These are phyloP conservation scores for Apiospora sp. DNA, from an alignment of 2,329 filamentous ascomycete species.

Conservation along the genomic window DNA sequence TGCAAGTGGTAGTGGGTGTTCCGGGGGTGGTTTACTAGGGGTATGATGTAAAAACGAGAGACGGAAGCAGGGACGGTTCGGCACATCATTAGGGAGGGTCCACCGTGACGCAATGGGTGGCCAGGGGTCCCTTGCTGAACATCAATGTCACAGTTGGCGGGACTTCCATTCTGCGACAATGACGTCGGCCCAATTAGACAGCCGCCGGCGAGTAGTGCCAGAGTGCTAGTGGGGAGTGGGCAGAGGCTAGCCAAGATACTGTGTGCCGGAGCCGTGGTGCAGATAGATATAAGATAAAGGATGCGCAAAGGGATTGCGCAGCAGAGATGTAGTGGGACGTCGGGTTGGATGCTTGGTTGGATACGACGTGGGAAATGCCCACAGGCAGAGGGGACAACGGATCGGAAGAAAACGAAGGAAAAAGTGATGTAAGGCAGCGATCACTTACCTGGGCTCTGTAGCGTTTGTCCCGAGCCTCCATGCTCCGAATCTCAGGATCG, in stretches of 20 bases:
- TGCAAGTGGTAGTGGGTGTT: not conserved
- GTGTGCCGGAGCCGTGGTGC: not conserved
- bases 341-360: not conserved
- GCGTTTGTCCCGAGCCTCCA: not conserved
- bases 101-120: slow-evolving; percentile 6
- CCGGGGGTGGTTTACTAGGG: not conserved
- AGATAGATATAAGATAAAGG: not conserved
- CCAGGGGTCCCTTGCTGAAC: slow-evolving; percentile 5
- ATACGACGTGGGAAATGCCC: not conserved
- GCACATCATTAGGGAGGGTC: not conserved
- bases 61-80: slow-evolving; percentile 18
- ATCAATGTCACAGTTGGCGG: not conserved
- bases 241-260: not conserved
- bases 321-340: not conserved
- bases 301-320: not conserved
- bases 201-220: not conserved
- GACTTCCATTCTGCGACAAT: not conserved
- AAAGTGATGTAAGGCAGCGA: not conserved
- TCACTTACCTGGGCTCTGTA: not conserved
- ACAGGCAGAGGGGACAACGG: not conserved
- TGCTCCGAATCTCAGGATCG: not conserved
- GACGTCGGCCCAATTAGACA: slow-evolving; percentile 14
- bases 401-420: not conserved
- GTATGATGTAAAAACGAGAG: slow-evolving; percentile 15
- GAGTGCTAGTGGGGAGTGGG: not conserved